Conservation (phyloP, 164 flowering plant species). For the Chimonanthus salicifolius region DNA sequence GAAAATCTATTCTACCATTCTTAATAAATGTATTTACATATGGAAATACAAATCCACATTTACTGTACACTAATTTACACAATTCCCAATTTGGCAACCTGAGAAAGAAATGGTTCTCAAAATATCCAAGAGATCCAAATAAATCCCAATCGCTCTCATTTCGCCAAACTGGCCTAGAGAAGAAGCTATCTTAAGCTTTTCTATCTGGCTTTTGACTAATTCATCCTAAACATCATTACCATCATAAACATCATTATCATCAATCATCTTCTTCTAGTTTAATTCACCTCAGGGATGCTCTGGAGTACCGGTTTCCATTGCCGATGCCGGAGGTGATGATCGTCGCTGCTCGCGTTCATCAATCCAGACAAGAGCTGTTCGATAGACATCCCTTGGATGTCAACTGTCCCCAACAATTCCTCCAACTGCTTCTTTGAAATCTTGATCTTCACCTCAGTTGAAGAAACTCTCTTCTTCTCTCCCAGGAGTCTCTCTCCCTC, state of each 20-base stretch:
- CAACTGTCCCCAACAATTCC: conserved; percentile 5
- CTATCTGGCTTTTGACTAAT: no score
- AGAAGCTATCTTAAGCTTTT: not conserved
- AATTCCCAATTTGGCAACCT: not conserved
- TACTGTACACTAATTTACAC: not conserved
- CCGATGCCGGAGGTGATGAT: not conserved
- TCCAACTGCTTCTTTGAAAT: conserved; percentile 7
- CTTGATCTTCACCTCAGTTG: conserved; percentile 11
- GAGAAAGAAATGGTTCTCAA: not conserved
- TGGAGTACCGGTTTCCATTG: conserved; percentile 1
- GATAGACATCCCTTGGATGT: not conserved
- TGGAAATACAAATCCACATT: no score
- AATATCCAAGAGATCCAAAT: not conserved
- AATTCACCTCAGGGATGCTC: conserved; percentile 8
- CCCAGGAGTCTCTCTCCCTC: not conserved
- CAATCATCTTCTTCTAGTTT: not conserved
- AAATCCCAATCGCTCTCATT: not conserved
- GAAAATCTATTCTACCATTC: no score
- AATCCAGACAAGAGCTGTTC: not conserved
- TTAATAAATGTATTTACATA: no score
- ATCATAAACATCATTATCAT: not conserved
- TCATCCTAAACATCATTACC: not conserved
- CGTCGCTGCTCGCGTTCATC: not conserved
- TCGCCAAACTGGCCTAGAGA: not conserved
- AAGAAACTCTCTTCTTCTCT: not conserved